Base-by-base conservation (phyloP, 73 alveolate species). In the Breviolum minutum region DNA sequence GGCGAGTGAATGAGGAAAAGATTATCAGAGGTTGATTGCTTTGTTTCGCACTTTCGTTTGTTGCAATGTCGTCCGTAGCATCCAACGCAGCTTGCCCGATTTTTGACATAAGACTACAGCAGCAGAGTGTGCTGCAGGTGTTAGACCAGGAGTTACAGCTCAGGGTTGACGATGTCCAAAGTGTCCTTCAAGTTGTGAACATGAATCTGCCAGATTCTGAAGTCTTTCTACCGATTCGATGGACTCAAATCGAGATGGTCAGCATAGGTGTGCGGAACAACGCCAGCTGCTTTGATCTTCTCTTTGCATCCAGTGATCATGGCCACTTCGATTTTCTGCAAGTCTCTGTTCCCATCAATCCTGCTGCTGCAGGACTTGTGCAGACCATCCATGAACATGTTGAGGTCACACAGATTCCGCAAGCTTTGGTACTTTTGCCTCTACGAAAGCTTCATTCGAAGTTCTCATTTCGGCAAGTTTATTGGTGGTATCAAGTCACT, bases 211-310 rank as follows among this genome's bases (percentile, higher is more conserved):
- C 54, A 40, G 54, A 40, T 40, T 40, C 54, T 40, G 54, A 40
- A 40, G 54, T 40, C 54, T 40, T 40, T 40, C 54, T 40, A 2
- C 54, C 54, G 5, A 40, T 63, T n/a, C 68, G 29, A 26, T 92
- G 98, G 98, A 63, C 61, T 64, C 98, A 92, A 32, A 20, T 92
- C 29, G 98, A 84, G 17, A 74, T 92, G 98, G 98, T 80, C 80
- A n/a, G 68, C 62, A 32, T 92, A 10, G 54, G 80, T 30, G 17
- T 92, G 89, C 73, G 40, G 17, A 26, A 66, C 1, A 81, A 62
- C 29, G 91, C 91, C 69, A 32, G 48, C 26, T 14, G 63, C 83
- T 92, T 92, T 63, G 66, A 60, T 17, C 64, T 92, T 17, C 91
- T 92, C 17, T 62, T 92, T 7, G 98, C 91, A 12, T 92, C 98